Conservation (phyloP, 805 yeast genomes). For the Candida multigemmis region DNA sequence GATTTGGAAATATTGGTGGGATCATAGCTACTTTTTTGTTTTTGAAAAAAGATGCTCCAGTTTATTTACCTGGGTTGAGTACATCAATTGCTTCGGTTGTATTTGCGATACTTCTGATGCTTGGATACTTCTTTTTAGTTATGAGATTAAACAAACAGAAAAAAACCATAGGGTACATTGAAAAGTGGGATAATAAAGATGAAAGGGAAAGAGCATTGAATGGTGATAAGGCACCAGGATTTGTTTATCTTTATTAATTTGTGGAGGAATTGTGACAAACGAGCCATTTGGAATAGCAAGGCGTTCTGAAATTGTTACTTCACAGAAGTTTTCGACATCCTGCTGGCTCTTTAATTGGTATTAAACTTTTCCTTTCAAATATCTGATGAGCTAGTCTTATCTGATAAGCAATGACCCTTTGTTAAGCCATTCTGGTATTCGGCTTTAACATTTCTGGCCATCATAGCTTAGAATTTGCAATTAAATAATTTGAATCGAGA, state of each 20-base stretch:
- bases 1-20: conserved; percentile 70
- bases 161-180: conserved; percentile 15
- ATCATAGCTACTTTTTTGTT: conserved; percentile 54
- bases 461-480: too few species aligned
- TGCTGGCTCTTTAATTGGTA: too few species aligned
- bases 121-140: conserved; percentile 22
- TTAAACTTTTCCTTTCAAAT: too few species aligned
- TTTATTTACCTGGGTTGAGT: conserved; percentile 44
- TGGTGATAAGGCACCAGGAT: conserved; percentile 29
- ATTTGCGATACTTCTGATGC: conserved; percentile 27
- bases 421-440: too few species aligned
- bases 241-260: conserved; percentile 25
- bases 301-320: too few species aligned
- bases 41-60: conserved; percentile 49
- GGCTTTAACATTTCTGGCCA: too few species aligned
- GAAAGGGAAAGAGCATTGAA: conserved; percentile 22
- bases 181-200: conserved; percentile 13
- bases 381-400: too few species aligned
- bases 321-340: too few species aligned
- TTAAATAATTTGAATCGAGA: too few species aligned
- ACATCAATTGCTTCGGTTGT: conserved; percentile 39
- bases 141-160: conserved; percentile 14
- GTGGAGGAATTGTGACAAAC: too few species aligned
- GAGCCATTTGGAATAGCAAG: too few species aligned
- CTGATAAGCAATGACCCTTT: too few species aligned